These are phyloP conservation scores for Arabis hirsuta DNA, from an alignment of 345 rosid genomes.

Conservation along the genomic window DNA sequence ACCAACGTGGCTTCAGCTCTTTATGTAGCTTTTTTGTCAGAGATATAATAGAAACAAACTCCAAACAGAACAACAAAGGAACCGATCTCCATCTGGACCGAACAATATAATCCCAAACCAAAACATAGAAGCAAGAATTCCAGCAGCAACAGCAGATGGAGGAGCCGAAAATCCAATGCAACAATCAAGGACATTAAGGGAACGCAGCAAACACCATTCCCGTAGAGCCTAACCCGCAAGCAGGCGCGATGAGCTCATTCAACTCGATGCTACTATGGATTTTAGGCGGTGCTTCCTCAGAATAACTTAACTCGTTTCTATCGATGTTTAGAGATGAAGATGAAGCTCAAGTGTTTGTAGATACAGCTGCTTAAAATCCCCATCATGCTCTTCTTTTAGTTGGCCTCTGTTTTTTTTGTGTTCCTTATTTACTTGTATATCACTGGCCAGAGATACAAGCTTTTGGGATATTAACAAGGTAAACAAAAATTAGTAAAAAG, in stretches of 20 bases:
- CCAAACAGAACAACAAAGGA: conserved; percentile 62
- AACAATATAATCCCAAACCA: conserved; percentile 51
- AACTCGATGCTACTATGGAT: conserved; percentile 90
- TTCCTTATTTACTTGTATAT: conserved; percentile 38
- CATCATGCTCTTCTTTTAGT: conserved; percentile 33
- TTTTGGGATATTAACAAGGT: conserved; percentile 23
- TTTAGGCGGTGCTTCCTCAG: conserved; percentile 92
- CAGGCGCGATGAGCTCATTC: conserved; percentile 79
- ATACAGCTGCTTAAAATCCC: conserved; percentile 34
- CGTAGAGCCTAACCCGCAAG: conserved; percentile 56
- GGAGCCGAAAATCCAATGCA: conserved; percentile 49
- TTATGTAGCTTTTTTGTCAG: conserved; percentile 81
- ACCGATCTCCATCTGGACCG: conserved; percentile 51
- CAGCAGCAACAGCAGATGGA: conserved; percentile 45
- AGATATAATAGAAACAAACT: conserved; percentile 81
- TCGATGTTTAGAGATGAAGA: conserved; percentile 94
- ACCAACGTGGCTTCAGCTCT: conserved; percentile 80
- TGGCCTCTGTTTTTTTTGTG: not conserved
- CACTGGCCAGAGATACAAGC: conserved; percentile 20
- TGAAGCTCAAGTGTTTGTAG: conserved; percentile 52
- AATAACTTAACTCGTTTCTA: conserved; percentile 79
- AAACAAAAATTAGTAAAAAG: not conserved
- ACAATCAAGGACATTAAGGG: conserved; percentile 39
- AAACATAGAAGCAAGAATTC: conserved; percentile 53
- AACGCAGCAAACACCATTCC: conserved; percentile 53